phyloP scores from a whole-genome alignment of 176 grass and related monocot genomes.

The Alloteropsis semialata region DNA sequence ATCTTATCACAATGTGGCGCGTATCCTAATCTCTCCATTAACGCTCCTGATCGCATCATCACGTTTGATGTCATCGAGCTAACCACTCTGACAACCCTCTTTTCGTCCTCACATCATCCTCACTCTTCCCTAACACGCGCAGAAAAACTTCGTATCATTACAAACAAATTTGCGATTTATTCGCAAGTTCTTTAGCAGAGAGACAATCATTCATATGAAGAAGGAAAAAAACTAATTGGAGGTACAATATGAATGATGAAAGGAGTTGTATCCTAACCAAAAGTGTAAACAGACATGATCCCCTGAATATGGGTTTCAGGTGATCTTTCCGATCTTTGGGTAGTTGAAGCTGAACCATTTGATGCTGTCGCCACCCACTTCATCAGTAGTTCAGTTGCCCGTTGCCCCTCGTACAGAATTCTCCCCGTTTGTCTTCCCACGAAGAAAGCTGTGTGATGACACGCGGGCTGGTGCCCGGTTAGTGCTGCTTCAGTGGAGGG shows the following conservation, averaged over 20 bases:
- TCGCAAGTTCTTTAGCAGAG: not conserved
- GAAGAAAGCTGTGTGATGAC: not conserved
- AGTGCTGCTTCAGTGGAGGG: slow-evolving; percentile 15
- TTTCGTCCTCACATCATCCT: not conserved
- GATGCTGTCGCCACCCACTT: not conserved
- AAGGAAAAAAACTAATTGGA: not conserved
- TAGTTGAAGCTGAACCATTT: not conserved
- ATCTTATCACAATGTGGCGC: slow-evolving; percentile 4
- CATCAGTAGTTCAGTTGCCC: not conserved
- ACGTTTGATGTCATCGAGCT: not conserved
- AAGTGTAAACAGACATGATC: not conserved
- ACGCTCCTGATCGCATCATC: not conserved
- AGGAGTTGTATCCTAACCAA: not conserved
- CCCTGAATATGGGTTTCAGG: not conserved
- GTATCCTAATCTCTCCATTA: slow-evolving; percentile 18
- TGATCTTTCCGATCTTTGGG: not conserved
- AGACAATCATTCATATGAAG: too few species aligned
- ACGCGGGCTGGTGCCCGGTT: not conserved
- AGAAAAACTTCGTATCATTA: not conserved
- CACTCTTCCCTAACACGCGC: not conserved
- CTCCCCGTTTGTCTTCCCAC: not conserved
- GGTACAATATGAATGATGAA: not conserved
- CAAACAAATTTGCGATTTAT: not conserved
- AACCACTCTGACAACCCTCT: not conserved
- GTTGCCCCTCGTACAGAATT: not conserved